phyloP scores from a whole-genome alignment of 768 basidiomycete genomes.

The Termitomyces sp. region DNA sequence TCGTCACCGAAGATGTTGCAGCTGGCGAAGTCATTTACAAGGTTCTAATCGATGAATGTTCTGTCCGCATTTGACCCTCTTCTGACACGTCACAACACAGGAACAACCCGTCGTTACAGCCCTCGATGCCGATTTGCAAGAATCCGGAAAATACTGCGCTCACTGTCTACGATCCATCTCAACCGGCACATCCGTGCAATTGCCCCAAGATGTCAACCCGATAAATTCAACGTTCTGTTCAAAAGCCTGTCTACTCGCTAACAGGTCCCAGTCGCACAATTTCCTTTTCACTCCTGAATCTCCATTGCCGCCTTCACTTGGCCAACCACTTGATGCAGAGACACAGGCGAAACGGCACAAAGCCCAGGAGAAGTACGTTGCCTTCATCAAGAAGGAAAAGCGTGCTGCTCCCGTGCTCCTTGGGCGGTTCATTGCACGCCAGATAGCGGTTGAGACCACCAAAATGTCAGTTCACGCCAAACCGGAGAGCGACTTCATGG shows the following conservation, averaged over 20 bases:
- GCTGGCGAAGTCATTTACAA: conserved; percentile 78
- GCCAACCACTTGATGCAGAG: conserved; percentile 25
- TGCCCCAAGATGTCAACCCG: conserved; percentile 44
- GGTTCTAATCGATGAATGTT: conserved; percentile 35
- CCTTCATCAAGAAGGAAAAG: conserved; percentile 49
- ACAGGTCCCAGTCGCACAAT: conserved; percentile 59
- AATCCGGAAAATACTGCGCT: conserved; percentile 65
- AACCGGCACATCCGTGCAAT: conserved; percentile 40
- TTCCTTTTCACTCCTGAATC: conserved; percentile 71
- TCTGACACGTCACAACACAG: conserved; percentile 34
- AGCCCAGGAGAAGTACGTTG: conserved; percentile 60
- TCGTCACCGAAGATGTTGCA: conserved; percentile 65
- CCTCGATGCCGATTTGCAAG: conserved; percentile 71
- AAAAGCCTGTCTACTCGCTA: conserved; percentile 54
- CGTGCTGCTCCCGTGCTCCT: conserved; percentile 54
- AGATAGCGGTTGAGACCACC: conserved; percentile 61
- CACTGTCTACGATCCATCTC: conserved; percentile 68
- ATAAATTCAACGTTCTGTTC: conserved; percentile 73
- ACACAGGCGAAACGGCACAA: conserved; percentile 44
- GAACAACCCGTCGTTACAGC: conserved; percentile 72
- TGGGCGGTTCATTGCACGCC: conserved; percentile 70
- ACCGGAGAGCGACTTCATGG: conserved; percentile 39
- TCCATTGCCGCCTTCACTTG: conserved; percentile 51
- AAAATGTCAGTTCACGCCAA: conserved; percentile 41
- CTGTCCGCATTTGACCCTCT: neutral